phyloP scores from a whole-genome alignment of 2,329 filamentous ascomycete species.

The Colletotrichum tanaceti region DNA sequence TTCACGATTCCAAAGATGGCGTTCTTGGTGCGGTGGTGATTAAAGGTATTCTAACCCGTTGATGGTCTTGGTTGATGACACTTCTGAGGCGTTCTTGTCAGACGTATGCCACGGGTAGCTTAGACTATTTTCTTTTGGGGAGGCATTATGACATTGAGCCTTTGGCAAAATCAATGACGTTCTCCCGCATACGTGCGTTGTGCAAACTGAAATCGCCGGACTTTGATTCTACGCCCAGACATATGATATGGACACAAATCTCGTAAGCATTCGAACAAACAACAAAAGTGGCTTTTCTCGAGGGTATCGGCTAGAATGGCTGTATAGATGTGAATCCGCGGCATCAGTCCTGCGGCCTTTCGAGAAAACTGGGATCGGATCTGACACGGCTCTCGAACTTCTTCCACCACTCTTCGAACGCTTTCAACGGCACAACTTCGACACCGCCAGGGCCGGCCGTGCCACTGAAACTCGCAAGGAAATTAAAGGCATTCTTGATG shows the following conservation, averaged over 20 bases:
- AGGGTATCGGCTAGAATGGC: slow-evolving; percentile 20
- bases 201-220: neutral
- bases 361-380: slow-evolving; percentile 88
- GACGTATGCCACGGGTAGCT: slow-evolving; percentile 4
- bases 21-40: slow-evolving; percentile 2
- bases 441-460: slow-evolving; percentile 70
- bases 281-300: neutral
- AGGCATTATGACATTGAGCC: slow-evolving; percentile 23
- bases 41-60: slow-evolving; percentile 11
- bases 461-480: slow-evolving; percentile 86
- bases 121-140: slow-evolving; percentile 16
- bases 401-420: slow-evolving; percentile 97
- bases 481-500: slow-evolving; percentile 98
- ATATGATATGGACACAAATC: neutral
- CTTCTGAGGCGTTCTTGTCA: slow-evolving; percentile 23
- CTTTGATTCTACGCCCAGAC: neutral
- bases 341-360: slow-evolving; percentile 62
- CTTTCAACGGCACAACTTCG: slow-evolving; percentile 92
- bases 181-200: slow-evolving; percentile 1
- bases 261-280: slow-evolving; percentile 2
- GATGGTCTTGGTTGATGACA: slow-evolving; percentile 21
- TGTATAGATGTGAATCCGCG: neutral
- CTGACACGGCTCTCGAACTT: slow-evolving; percentile 93
- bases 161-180: slow-evolving; percentile 10
- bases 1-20: slow-evolving; percentile 10